These are phyloP conservation scores for Rhododendron griersonianum DNA, from an alignment of 148 eudicot genomes.

Conservation along the genomic window DNA sequence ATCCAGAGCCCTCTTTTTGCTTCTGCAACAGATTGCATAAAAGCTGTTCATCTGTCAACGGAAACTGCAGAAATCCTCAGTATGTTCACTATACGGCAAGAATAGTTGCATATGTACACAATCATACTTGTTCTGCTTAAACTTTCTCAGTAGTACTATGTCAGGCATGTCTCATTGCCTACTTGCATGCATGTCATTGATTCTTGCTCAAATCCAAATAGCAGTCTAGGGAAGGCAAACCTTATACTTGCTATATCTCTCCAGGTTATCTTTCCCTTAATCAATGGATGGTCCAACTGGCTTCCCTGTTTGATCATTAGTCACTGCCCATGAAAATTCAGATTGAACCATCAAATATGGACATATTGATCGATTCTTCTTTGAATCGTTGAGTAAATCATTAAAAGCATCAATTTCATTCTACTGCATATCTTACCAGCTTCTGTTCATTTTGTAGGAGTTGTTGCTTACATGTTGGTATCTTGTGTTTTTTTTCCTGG, in stretches of 20 bases:
- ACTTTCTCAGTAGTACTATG: background rate
- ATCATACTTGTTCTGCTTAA: background rate
- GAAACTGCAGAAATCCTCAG: background rate
- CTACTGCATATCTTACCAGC: background rate
- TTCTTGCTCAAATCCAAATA: background rate
- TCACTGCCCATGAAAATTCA: background rate
- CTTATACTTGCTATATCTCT: no score
- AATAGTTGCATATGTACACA: background rate
- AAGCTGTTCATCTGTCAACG: background rate
- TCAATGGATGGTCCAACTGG: background rate
- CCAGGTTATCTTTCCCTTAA: no score
- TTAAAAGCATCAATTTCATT: background rate
- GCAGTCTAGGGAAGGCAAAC: no score
- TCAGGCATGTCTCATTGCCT: background rate
- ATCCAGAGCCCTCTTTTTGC: background rate
- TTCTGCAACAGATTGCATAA: background rate
- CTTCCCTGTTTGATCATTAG: background rate
- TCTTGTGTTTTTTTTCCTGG: conserved; percentile 10
- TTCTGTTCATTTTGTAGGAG: background rate
- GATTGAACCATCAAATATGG: background rate
- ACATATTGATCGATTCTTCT: background rate
- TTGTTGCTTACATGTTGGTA: background rate
- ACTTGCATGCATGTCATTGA: background rate
- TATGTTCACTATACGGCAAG: background rate
- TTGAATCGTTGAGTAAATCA: background rate